Evolutionary conservation across 257 asterid species (phyloP), one percentile per base, ranked within the genome.

Genomic region (Coffea canephora): DNA sequence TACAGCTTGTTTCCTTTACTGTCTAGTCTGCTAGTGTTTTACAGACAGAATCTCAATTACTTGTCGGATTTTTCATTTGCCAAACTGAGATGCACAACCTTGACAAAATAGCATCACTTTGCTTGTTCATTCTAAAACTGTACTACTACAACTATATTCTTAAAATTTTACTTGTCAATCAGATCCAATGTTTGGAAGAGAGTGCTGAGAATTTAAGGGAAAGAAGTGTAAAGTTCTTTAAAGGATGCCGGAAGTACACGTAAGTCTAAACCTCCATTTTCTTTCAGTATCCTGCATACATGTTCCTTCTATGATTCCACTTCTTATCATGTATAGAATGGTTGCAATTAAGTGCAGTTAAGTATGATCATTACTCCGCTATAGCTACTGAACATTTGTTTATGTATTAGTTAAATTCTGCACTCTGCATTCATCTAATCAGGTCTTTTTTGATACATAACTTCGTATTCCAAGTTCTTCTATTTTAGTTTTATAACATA

Each of bases 171-270:
- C 74, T 83, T 88, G 73, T 80, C 69, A 84, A 71, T 86, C 96
- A 95, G 99, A 88, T 95, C 87, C 99, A 93, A 74, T 82, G 89
- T 84, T 81, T 93, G 96, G 99, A 95, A 88, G 99, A 95, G 84
- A 88, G 85, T 84, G 96, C 96, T 31, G 99, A 95, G 80, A 85
- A 83, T 73, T 72, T 95, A 83, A 88, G 96, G 80, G 98, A 93
- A 64, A 89, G 92, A 87, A 88, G 98, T 73, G 84, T 92, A 74
- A 95, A 94, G 89, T 93, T 93, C 83, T 94, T 90, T 85, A 93
- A 95, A 92, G 97, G 98, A 78, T 91, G 94, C 83, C 93, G 96
- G 80, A 95, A 93, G 85, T 95, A 95, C 88, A 89, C 89, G 98
- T 93, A 89, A 91, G 98, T 80, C 65, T 11, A 65, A 21, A 67